Conservation (phyloP, 23 red algal genomes). For the Gracilariopsis chorda region DNA sequence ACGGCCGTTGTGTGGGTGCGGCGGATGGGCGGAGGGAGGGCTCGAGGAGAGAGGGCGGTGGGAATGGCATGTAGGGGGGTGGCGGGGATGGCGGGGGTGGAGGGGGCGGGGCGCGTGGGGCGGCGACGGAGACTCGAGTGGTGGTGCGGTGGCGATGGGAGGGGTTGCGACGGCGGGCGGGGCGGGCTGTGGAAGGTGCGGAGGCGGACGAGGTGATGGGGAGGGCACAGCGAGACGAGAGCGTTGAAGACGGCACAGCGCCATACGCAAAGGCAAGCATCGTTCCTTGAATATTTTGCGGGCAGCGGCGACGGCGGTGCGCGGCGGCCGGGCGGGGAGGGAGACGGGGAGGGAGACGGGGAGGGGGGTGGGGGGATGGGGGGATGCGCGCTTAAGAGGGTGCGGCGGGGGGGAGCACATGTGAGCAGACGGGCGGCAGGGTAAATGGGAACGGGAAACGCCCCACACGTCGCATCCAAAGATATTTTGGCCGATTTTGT, state of each 20-base stretch:
- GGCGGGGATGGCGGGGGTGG: not conserved
- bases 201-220: too few species aligned
- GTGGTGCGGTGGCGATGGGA: too few species aligned
- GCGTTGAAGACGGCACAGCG: not conserved
- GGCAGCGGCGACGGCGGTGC: not conserved
- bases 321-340: too few species aligned
- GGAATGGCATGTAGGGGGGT: not conserved
- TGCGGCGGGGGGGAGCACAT: too few species aligned
- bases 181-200: not conserved
- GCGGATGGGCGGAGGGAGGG: not conserved
- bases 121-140: not conserved
- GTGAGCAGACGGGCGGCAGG: too few species aligned
- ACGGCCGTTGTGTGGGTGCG: not conserved
- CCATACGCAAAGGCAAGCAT: not conserved
- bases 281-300: not conserved
- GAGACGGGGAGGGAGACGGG: too few species aligned
- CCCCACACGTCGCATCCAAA: too few species aligned
- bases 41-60: not conserved
- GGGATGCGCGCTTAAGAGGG: too few species aligned
- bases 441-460: too few species aligned
- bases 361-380: too few species aligned
- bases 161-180: not conserved
- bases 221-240: not conserved
- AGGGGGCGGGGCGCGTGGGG: not conserved
- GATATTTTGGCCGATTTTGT: slow-evolving; percentile 13